phyloP scores from a whole-genome alignment of 352 stramenopile genomes.

The Globisporangium emineosum region DNA sequence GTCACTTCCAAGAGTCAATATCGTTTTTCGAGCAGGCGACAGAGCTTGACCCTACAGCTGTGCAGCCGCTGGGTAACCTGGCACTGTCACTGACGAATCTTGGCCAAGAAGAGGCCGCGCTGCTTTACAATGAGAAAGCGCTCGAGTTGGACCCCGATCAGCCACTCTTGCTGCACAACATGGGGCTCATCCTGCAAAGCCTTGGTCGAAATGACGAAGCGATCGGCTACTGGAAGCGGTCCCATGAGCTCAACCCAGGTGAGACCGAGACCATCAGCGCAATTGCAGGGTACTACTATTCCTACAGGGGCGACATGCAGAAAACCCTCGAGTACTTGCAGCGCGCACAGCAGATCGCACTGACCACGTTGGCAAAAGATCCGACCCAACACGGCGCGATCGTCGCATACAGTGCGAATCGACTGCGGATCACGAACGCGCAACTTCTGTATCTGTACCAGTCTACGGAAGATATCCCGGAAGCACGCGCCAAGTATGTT shows the following conservation, averaged over 20 bases:
- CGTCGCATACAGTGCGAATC: conserved; percentile 9
- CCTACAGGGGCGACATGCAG: conserved; percentile 14
- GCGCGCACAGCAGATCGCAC: background rate
- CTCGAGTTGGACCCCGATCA: conserved; percentile 19
- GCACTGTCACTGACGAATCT: conserved; percentile 14
- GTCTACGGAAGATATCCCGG: conserved; percentile 17
- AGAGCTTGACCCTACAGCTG: conserved; percentile 2
- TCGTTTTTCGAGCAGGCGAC: conserved; percentile 18
- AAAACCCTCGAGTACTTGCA: conserved; percentile 8
- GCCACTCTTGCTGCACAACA: conserved; percentile 26
- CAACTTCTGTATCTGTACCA: conserved; percentile 27
- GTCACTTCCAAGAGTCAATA: conserved; percentile 3
- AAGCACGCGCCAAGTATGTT: conserved; percentile 16
- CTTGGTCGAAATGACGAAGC: conserved; percentile 10
- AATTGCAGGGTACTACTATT: conserved; percentile 24
- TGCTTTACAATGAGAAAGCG: conserved; percentile 15
- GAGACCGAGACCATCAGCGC: conserved; percentile 16
- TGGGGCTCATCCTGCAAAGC: conserved; percentile 18
- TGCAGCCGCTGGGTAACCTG: conserved; percentile 25
- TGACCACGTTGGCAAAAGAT: background rate
- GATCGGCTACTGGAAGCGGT: conserved; percentile 15
- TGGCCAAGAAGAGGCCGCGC: conserved; percentile 13
- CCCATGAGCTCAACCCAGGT: conserved; percentile 8
- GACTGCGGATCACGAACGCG: conserved; percentile 23
- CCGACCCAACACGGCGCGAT: background rate